phyloP scores from a whole-genome alignment of 768 basidiomycete species.

The Boletus reticulatus region DNA sequence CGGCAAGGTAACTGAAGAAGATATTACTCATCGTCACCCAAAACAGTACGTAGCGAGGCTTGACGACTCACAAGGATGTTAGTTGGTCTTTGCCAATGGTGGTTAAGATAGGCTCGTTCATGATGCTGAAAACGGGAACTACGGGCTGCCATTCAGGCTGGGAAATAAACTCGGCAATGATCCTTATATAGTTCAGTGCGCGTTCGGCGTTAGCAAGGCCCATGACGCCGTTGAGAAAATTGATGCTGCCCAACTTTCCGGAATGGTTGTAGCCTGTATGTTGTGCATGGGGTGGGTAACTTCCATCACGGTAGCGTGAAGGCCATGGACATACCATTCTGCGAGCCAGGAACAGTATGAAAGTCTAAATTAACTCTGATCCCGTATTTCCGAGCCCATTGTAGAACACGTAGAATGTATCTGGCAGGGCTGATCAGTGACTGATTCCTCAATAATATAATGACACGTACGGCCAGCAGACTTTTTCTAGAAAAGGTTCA shows the following conservation, averaged over 20 bases:
- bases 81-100: conserved; percentile 54
- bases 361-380: conserved; percentile 81
- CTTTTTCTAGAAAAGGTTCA: conserved; percentile 74
- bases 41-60: background rate
- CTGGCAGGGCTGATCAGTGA: conserved; percentile 28
- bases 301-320: background rate
- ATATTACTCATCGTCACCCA: background rate
- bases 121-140: conserved; percentile 56
- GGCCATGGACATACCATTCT: conserved; percentile 50
- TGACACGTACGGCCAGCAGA: conserved; percentile 64
- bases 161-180: conserved; percentile 76
- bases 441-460: background rate
- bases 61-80: conserved; percentile 55
- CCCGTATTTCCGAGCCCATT: conserved; percentile 89
- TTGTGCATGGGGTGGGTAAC: background rate
- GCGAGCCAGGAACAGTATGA: conserved; percentile 76
- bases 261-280: conserved; percentile 53
- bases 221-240: conserved; percentile 72
- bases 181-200: conserved; percentile 71
- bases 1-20: conserved; percentile 49
- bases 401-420: conserved; percentile 72
- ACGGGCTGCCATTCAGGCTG: conserved; percentile 70
- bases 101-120: conserved; percentile 58
- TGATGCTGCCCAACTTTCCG: conserved; percentile 60
- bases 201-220: conserved; percentile 84